Conservation (phyloP, 2,329 filamentous ascomycete species). For the Epichloe coenophiala region DNA sequence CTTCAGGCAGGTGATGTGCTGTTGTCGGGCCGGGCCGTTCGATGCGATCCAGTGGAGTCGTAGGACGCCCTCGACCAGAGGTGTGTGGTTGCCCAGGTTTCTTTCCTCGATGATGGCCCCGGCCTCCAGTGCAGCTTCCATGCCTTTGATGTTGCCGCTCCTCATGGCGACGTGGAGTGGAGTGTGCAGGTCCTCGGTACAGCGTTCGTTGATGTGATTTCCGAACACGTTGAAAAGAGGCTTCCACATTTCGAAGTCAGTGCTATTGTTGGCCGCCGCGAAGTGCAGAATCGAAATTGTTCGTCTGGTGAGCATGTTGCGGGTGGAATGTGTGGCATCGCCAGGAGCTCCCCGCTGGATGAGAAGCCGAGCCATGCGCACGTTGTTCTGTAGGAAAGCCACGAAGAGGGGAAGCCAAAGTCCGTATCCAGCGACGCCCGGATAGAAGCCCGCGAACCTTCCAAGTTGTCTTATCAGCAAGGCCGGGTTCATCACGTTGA, state of each 20-base stretch:
- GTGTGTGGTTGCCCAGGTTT: neutral
- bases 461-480: neutral
- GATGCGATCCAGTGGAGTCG: neutral
- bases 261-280: neutral
- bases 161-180: neutral
- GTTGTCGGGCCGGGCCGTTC: too few relatives aligned
- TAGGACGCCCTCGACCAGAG: neutral
- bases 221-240: neutral
- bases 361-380: neutral
- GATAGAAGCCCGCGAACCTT: neutral
- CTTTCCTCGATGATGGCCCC: neutral
- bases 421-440: neutral
- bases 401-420: conserved; percentile 1
- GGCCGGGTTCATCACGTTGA: neutral
- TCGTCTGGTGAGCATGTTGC: too few relatives aligned
- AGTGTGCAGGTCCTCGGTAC: neutral
- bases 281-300: neutral
- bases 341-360: neutral
- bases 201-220: neutral
- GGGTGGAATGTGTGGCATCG: neutral
- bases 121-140: neutral
- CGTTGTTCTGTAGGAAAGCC: neutral
- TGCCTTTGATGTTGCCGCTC: neutral
- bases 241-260: neutral
- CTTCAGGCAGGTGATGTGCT: neutral